Conservation (phyloP, 768 basidiomycete genomes). For the Lactarius sp. region DNA sequence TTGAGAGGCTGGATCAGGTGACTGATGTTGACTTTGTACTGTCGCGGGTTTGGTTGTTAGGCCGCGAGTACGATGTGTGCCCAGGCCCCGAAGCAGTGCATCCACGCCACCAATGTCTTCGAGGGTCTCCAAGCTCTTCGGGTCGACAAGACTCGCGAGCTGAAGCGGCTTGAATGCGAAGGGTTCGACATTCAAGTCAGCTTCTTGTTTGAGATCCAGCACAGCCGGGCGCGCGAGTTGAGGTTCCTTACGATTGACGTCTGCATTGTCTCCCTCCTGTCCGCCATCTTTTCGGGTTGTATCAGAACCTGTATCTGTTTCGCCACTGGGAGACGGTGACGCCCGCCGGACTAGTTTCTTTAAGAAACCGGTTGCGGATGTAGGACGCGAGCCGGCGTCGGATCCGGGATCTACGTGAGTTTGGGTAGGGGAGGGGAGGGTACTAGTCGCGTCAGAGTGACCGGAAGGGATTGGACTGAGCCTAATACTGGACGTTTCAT, state of each 20-base stretch:
- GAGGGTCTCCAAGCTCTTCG: conserved; percentile 70
- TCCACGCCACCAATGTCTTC: conserved; percentile 63
- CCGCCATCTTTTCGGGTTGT: conserved; percentile 22
- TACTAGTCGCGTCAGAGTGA: conserved; percentile 34
- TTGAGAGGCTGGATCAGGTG: neutral
- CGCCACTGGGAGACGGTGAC: conserved; percentile 25
- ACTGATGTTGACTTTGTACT: neutral
- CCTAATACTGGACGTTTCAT: conserved; percentile 17
- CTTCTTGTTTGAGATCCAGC: conserved; percentile 37
- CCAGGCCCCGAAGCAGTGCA: conserved; percentile 66
- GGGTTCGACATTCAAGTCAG: conserved; percentile 56
- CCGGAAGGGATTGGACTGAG: conserved; percentile 26
- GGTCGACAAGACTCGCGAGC: conserved; percentile 85
- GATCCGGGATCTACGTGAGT: conserved; percentile 39
- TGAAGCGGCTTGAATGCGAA: conserved; percentile 69
- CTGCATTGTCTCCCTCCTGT: conserved; percentile 26
- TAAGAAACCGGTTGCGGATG: conserved; percentile 26
- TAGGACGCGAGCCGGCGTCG: conserved; percentile 27
- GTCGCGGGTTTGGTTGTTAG: conserved; percentile 25
- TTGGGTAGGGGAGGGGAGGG: conserved; percentile 36
- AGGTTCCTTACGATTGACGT: conserved; percentile 12
- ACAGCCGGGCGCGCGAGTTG: conserved; percentile 28
- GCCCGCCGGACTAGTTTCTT: conserved; percentile 16
- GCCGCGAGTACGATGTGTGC: conserved; percentile 55
- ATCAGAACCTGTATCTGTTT: conserved; percentile 10